Conservation (phyloP, 2,329 filamentous ascomycete species). For the Fusarium bactridioides region DNA sequence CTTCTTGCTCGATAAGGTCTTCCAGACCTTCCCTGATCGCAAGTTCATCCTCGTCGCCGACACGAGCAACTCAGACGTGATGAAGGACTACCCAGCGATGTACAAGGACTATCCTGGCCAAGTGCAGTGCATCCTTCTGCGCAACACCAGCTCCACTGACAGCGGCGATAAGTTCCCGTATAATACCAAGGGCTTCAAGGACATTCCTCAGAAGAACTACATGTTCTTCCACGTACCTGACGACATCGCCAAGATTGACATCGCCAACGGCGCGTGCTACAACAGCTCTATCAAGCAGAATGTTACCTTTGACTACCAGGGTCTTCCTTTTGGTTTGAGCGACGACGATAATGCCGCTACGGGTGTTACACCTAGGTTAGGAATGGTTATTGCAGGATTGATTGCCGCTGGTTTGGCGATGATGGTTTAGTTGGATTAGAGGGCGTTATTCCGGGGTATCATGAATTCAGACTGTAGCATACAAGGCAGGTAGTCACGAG, state of each 20-base stretch:
- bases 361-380: conserved; percentile 29
- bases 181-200: conserved; percentile 75
- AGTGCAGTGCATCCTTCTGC: conserved; percentile 79
- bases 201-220: conserved; percentile 70
- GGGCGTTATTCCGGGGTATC: background rate
- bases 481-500: conserved; percentile 3
- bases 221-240: conserved; percentile 83
- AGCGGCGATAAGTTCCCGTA: conserved; percentile 74
- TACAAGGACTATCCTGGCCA: conserved; percentile 72
- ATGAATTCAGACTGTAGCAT: background rate
- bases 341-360: conserved; percentile 44
- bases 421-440: conserved; percentile 28
- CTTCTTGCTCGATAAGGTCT: conserved; percentile 74
- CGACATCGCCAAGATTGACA: conserved; percentile 71
- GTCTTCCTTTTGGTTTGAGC: conserved; percentile 58
- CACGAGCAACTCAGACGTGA: conserved; percentile 79
- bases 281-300: conserved; percentile 73
- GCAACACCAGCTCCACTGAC: conserved; percentile 78
- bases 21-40: conserved; percentile 76
- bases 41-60: conserved; percentile 81
- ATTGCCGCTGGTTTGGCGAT: conserved; percentile 29
- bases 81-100: conserved; percentile 70
- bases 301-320: conserved; percentile 73
- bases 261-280: conserved; percentile 72
- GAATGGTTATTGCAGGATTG: conserved; percentile 30